These are phyloP conservation scores for Candida michaelii DNA, from an alignment of 805 yeast species.

Conservation along the genomic window DNA sequence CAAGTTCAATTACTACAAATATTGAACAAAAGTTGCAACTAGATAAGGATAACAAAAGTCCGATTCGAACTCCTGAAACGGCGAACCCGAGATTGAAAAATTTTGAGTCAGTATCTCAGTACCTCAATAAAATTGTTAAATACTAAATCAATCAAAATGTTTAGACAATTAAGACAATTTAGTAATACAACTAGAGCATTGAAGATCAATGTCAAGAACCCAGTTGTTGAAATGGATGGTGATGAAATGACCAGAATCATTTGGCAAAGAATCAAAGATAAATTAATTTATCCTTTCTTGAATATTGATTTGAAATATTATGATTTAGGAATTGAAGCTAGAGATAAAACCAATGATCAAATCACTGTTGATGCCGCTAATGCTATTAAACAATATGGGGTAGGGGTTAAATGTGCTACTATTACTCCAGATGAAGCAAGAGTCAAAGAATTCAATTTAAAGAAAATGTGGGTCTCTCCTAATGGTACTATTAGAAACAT, in stretches of 20 bases:
- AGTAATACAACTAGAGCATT: constrained; percentile 14
- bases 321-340: constrained; percentile 65
- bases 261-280: constrained; percentile 72
- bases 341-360: constrained; percentile 72
- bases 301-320: constrained; percentile 75
- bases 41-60: neutral
- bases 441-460: constrained; percentile 69
- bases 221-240: constrained; percentile 79
- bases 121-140: neutral
- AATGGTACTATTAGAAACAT: constrained; percentile 83
- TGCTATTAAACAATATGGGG: constrained; percentile 73
- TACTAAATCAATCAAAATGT: constrained; percentile 9
- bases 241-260: constrained; percentile 87
- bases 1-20: neutral
- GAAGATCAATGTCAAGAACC: constrained; percentile 69
- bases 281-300: constrained; percentile 65
- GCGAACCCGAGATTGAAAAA: constrained; percentile 3
- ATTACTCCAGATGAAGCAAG: constrained; percentile 83
- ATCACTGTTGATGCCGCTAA: constrained; percentile 77
- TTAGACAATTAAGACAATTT: constrained; percentile 13
- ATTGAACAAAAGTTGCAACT: neutral
- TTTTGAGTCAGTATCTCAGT: constrained; percentile 3
- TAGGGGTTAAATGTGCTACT: constrained; percentile 83
- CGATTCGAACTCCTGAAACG: constrained; percentile 4
- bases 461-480: constrained; percentile 85